Evolutionary conservation across 129 eudicot genomes (phyloP), one percentile per base, ranked within the genome.

Genomic region (Apium graveolens): DNA sequence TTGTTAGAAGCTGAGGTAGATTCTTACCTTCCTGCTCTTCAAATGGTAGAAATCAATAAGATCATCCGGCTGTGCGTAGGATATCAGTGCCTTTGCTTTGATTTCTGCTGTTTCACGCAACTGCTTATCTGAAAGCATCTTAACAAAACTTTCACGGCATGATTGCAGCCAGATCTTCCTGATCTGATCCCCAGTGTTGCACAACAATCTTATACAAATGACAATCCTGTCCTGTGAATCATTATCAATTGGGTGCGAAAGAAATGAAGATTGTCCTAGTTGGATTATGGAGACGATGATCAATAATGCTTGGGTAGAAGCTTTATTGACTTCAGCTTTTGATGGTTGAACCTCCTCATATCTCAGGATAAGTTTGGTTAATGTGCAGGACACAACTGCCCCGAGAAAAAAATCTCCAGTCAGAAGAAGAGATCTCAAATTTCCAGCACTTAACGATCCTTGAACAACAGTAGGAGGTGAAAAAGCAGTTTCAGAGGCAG

Each of bases 51-150:
- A 93, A 81, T 93, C 98, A 78, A 93, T 93, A 75, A 93, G 97
- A 78, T 93, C 98, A 87, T 93, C 98, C 27, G 98, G 98, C 84
- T 93, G 98, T 73, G 95, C 86, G 69, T 81, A 84, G 72, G 93
- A 91, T 76, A 89, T 81, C 84, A 83, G 95, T 71, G 97, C 92
- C 88, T 93, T 93, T 11, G 95, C 98, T 83, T 87, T 93, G n/a
- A 87, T 83, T 83, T 93, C 98, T 69, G 89, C 98, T 10, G 91
- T 91, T 82, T 93, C 98, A 73, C 89, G 92, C 20, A 86, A 82
- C 86, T 91, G 95, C 82, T 93, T 93, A 79, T 93, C 98, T 76
- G 91, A 91, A 87, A 93, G 96, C 98, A 93, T 93, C 66, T 93
- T 87, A 29, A 91, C 98, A 76, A 91, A 91, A 76, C 98, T 93